Percentiles rank a stretch among this genome's conserved stretches.
Conservation (phyloP, 1,284 basidiomycete species). For the Flammula alnicola region DNA sequence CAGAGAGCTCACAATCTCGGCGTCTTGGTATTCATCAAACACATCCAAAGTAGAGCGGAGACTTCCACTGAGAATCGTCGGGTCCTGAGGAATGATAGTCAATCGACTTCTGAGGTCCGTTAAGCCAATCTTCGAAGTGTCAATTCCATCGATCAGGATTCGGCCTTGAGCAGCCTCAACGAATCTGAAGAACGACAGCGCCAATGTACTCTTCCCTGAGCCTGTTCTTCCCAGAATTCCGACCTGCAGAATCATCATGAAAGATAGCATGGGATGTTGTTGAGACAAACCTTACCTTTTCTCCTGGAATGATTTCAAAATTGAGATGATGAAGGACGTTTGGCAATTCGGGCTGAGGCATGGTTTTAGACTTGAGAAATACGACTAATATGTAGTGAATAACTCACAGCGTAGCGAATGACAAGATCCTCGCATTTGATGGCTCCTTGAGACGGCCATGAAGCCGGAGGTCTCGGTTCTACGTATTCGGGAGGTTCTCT, state of each 20-base stretch:
- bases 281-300: conserved; percentile 53
- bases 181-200: conserved; percentile 94
- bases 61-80: conserved; percentile 87
- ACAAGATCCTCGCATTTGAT: conserved; percentile 83
- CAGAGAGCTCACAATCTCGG: conserved; percentile 68
- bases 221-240: conserved; percentile 93
- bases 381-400: conserved; percentile 1
- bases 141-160: conserved; percentile 88
- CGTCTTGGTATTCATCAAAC: conserved; percentile 87
- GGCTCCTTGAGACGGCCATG: conserved; percentile 82
- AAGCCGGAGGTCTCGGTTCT: conserved; percentile 81
- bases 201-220: conserved; percentile 88
- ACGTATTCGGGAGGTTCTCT: conserved; percentile 82
- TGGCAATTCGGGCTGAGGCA: conserved; percentile 74
- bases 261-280: neutral
- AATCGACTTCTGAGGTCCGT: conserved; percentile 82
- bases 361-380: neutral
- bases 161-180: conserved; percentile 85
- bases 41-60: conserved; percentile 90
- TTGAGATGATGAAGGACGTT: conserved; percentile 84
- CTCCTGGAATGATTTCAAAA: conserved; percentile 78
- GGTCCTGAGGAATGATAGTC: conserved; percentile 97
- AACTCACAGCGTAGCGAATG: conserved; percentile 85
- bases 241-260: conserved; percentile 43
- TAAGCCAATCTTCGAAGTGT: conserved; percentile 88